Conservation (phyloP, 495 filamentous ascomycete species). For the Podospora anserina region DNA sequence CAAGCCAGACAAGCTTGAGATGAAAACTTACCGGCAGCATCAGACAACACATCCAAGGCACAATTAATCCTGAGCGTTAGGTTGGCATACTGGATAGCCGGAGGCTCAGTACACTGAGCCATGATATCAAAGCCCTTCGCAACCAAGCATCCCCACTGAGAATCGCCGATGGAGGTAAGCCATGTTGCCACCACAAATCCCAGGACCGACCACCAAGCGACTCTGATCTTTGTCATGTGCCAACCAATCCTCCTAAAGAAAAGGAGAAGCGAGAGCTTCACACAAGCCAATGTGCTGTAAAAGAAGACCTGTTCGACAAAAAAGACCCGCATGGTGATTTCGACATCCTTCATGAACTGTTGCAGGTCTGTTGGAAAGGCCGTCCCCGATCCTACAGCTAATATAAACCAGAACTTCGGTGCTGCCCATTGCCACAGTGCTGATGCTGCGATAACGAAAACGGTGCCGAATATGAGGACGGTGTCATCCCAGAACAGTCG, state of each 20-base stretch:
- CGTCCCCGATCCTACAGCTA: neutral
- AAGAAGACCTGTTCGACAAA: neutral
- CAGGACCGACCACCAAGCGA: neutral
- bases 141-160: slow-evolving; percentile 6
- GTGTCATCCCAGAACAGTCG: neutral
- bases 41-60: slow-evolving; percentile 7
- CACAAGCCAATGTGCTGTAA: neutral
- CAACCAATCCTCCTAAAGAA: slow-evolving; percentile 7
- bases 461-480: neutral
- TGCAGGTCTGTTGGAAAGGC: neutral
- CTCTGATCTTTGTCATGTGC: neutral
- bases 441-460: neutral
- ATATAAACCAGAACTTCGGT: neutral
- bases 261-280: slow-evolving; percentile 3
- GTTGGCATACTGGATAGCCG: neutral
- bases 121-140: neutral
- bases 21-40: neutral
- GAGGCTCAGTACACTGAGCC: neutral
- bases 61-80: neutral
- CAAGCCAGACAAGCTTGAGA: no score
- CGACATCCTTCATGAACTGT: neutral
- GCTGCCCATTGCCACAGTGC: slow-evolving; percentile 7
- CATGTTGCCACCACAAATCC: neutral
- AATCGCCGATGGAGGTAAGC: neutral
- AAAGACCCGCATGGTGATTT: neutral